Evolutionary conservation across 495 filamentous ascomycete species (phyloP).

Genomic region (Penicillium pulvis): DNA sequence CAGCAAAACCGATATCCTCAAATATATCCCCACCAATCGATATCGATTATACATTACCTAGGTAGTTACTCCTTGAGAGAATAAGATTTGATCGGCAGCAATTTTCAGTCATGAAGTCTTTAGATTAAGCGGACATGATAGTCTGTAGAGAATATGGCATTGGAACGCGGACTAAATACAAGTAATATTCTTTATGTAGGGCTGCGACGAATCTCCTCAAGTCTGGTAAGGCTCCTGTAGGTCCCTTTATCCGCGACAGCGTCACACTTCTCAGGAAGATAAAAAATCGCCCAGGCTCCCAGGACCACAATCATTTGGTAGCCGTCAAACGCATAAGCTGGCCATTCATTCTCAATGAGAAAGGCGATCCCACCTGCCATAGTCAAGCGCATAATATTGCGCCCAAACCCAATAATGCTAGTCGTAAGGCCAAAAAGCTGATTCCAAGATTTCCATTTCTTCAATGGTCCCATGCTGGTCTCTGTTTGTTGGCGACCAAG

Average conservation of each 20-base stretch:
- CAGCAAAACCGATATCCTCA: too few species aligned
- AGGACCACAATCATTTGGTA: constrained; percentile 13
- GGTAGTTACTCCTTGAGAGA: too few species aligned
- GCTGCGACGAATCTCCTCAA: not conserved
- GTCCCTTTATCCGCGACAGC: not conserved
- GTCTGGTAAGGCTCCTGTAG: constrained; percentile 2
- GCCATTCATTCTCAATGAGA: constrained; percentile 14
- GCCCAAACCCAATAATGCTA: constrained; percentile 11
- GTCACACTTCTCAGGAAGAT: constrained; percentile 9
- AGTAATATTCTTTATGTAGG: not conserved
- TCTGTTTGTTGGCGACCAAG: constrained; percentile 2
- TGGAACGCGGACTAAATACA: too few species aligned
- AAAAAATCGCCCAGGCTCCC: constrained; percentile 13
- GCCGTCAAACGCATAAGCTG: constrained; percentile 15
- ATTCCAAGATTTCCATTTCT: constrained; percentile 12
- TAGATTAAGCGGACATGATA: too few species aligned
- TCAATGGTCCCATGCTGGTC: not conserved
- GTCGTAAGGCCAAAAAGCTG: constrained; percentile 13
- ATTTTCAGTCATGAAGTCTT: too few species aligned
- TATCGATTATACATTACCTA: too few species aligned
- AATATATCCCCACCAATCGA: too few species aligned
- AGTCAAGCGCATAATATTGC: constrained; percentile 15
- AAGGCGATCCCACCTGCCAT: constrained; percentile 11
- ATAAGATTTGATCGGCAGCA: too few species aligned
- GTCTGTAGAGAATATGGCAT: too few species aligned